Percentiles rank a stretch among this genome's conserved stretches.
phyloP scores from a whole-genome alignment of 2,329 filamentous ascomycete genomes.

The Sarocladium strictum region DNA sequence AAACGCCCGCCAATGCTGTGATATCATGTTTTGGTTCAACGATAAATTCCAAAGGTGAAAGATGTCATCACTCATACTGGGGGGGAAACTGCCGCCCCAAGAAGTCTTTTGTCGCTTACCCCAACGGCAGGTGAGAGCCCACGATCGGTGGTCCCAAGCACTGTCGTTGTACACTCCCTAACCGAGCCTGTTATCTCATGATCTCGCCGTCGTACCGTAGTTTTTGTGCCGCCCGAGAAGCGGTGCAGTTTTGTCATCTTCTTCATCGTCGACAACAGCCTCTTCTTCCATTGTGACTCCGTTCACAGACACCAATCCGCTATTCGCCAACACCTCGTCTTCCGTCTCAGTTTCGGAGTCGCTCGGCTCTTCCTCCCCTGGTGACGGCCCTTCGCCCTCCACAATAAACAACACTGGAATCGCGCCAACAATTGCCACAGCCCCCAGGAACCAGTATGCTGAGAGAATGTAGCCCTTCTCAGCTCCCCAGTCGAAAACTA shows the following conservation, averaged over 20 bases:
- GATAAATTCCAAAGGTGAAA: too few relatives aligned
- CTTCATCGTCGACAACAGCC: neutral
- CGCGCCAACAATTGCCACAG: constrained; percentile 57
- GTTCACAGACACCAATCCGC: constrained; percentile 14
- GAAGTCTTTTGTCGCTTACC: too few relatives aligned
- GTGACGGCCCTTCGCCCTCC: constrained; percentile 63
- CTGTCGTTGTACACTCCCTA: too few relatives aligned
- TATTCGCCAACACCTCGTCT: constrained; percentile 15
- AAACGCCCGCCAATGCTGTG: neutral
- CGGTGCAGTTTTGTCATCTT: constrained; percentile 15
- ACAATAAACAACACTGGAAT: constrained; percentile 69
- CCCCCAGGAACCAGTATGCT: constrained; percentile 74
- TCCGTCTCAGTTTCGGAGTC: constrained; percentile 24
- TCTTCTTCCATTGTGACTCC: constrained; percentile 14
- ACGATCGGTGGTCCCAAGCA: too few relatives aligned
- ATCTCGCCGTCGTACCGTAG: neutral
- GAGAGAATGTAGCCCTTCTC: constrained; percentile 69
- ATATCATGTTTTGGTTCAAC: too few relatives aligned
- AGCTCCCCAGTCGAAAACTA: constrained; percentile 70
- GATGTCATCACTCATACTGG: too few relatives aligned
- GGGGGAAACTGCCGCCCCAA: too few relatives aligned
- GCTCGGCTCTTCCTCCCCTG: constrained; percentile 21
- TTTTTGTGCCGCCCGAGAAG: neutral
- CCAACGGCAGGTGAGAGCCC: too few relatives aligned
- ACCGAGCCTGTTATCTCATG: too few relatives aligned